Conservation (phyloP, 169 alveolate genomes). For the Cryptosporidium canis region DNA sequence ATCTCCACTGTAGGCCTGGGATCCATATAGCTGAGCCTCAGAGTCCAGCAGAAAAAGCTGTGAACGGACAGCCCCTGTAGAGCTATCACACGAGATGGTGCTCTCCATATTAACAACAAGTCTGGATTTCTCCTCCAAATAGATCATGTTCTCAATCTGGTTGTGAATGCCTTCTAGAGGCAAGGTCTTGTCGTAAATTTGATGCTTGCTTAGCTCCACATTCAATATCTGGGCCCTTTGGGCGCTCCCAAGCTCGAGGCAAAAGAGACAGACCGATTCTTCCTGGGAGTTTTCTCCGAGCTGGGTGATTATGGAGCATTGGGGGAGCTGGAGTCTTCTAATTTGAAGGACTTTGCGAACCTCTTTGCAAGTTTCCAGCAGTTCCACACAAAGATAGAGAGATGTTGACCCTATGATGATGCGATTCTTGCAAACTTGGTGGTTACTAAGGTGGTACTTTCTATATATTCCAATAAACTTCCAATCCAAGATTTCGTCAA, state of each 20-base stretch:
- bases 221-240: not conserved
- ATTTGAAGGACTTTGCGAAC: not conserved
- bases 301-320: conserved; percentile 16
- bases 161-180: not conserved
- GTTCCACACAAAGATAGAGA: not conserved
- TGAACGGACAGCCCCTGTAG: too few species aligned
- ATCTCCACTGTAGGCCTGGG: not conserved
- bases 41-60: not conserved
- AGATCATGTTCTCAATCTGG: conserved; percentile 14
- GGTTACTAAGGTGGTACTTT: not conserved
- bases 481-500: conserved; percentile 5
- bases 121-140: not conserved
- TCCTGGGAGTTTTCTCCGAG: not conserved
- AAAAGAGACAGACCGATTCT: not conserved
- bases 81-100: too few species aligned
- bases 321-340: conserved; percentile 5
- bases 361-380: not conserved
- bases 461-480: not conserved
- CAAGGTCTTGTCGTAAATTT: conserved; percentile 2
- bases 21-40: not conserved
- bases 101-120: not conserved
- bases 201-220: not conserved
- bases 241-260: not conserved
- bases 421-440: not conserved
- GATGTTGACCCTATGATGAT: conserved; percentile 1